Evolutionary conservation across 108 stramenopile species (phyloP), one percentile per base, ranked within the genome.

Genomic region (Skeletonema potamos): DNA sequence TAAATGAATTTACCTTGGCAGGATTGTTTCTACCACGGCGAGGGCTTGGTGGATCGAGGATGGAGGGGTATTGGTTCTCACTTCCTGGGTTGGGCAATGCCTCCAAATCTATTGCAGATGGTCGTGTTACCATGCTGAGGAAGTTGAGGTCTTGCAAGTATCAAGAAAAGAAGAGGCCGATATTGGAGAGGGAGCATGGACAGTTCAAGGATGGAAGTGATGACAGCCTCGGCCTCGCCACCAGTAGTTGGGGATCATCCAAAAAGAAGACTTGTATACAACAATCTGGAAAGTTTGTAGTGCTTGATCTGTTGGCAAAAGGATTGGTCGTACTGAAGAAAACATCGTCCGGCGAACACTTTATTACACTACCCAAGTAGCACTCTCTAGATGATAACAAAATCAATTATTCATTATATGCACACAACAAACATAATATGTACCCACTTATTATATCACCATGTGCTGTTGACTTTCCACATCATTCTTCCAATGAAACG

Each of bases 21-120:
- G 80, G 75, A 1, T 39, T 81, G 17, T 60, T 81, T 2, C 24
- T 81, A 18, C 80, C 75, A 54, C 32, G 71, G 51, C 64, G 80
- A 39, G 68, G 71, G 22, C 10, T 60, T 3, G 69, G 64, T 28
- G 34, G n/a, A 26, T 61, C 61, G 17, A 46, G 63, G 22, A 58
- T 70, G 13, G 70, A 72, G 24, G 66, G 66, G 12, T 81, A 81
- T 66, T 81, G 80, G 77, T 81, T 81, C 55, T 60, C 68, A 20
- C 64, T 81, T 0, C 80, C 80, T 6, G 80, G 80, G 6, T 58
- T 81, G 9, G 80, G 80, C 0, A 58, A 39, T 17, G 69, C 75
- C 24, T 59, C 75, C 8, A 76, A 76, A 51, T 76, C 80, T 11
- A 76, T 81, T 51, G 64, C 43, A 6, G 44, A 66, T 43, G 80